Percentiles rank a stretch among this genome's conserved stretches.
These are phyloP conservation scores for Microdochium bolleyi DNA, from an alignment of 2,329 filamentous ascomycete genomes.

Conservation along the genomic window DNA sequence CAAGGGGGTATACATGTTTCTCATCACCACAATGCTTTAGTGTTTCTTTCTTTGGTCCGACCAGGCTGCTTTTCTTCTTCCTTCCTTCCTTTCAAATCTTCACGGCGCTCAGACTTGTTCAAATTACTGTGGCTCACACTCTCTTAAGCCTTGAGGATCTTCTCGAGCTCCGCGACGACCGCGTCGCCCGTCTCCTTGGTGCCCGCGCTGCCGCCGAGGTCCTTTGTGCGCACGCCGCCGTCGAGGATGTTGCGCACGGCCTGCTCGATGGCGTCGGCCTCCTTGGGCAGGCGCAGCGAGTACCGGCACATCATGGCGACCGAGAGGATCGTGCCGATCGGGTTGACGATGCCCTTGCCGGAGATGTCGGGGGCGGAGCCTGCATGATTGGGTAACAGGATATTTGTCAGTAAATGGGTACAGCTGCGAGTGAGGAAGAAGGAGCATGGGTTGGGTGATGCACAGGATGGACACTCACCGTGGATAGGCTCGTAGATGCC, in stretches of 20 bases:
- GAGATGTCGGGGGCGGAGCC: conserved; percentile 90
- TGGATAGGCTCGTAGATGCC: conserved; percentile 98
- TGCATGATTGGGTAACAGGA: no score
- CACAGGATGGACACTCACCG: conserved; percentile 41
- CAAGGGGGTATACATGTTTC: no score
- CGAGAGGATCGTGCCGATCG: conserved; percentile 83
- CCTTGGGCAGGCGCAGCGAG: conserved; percentile 70
- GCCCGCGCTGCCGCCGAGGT: conserved; percentile 70
- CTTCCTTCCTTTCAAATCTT: no score
- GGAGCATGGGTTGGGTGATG: not conserved
- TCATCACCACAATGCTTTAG: no score
- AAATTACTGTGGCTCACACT: no score
- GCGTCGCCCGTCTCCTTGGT: conserved; percentile 77
- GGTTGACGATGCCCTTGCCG: conserved; percentile 85
- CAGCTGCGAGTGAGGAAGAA: no score
- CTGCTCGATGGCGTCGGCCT: conserved; percentile 72
- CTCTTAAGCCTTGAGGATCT: conserved; percentile 45
- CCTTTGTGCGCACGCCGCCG: conserved; percentile 67
- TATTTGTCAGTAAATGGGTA: no score
- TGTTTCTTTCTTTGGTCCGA: no score
- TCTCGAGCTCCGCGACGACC: conserved; percentile 64
- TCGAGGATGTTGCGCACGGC: conserved; percentile 78
- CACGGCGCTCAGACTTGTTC: no score
- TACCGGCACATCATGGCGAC: conserved; percentile 95
- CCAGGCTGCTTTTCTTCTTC: no score